phyloP scores from a whole-genome alignment of 1,139 yeast species.

The Suhomyces maxii region DNA sequence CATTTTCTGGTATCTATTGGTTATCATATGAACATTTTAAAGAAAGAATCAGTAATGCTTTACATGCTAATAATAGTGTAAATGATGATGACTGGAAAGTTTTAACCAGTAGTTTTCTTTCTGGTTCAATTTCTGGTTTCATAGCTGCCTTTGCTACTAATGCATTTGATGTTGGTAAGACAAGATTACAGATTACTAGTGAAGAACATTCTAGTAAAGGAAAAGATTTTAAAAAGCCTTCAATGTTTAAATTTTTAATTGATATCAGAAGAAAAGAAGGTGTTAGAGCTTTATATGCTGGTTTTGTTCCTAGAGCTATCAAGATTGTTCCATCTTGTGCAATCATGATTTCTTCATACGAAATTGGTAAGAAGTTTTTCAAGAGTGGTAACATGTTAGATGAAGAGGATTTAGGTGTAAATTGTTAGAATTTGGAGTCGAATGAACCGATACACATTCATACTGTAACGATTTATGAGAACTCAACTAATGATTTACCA shows the following conservation, averaged over 20 bases:
- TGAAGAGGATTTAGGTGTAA: neutral
- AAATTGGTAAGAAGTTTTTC: slow-evolving; percentile 75
- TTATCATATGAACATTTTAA: slow-evolving; percentile 64
- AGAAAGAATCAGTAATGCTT: slow-evolving; percentile 20
- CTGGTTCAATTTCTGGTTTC: slow-evolving; percentile 85
- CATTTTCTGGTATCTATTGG: slow-evolving; percentile 96
- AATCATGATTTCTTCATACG: slow-evolving; percentile 95
- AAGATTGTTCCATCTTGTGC: slow-evolving; percentile 98
- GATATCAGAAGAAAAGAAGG: slow-evolving; percentile 76
- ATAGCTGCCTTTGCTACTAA: slow-evolving; percentile 85
- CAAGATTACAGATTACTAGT: slow-evolving; percentile 74
- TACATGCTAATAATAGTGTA: slow-evolving; percentile 28
- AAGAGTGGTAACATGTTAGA: slow-evolving; percentile 20
- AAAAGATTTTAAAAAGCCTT: slow-evolving; percentile 25
- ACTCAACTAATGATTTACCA: too few species aligned
- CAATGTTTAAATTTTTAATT: slow-evolving; percentile 67
- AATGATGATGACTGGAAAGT: slow-evolving; percentile 47
- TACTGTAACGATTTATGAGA: too few species aligned
- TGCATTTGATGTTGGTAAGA: slow-evolving; percentile 97
- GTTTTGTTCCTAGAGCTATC: slow-evolving; percentile 79
- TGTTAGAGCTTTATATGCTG: slow-evolving; percentile 72
- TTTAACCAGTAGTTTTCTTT: slow-evolving; percentile 70
- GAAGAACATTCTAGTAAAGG: slow-evolving; percentile 17
- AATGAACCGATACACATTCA: too few species aligned
- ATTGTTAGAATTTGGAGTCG: too few species aligned